A percentile compares a stretch with the other conserved stretches of the same genome.
phyloP scores from a whole-genome alignment of 2,329 filamentous ascomycete species.

The Hirsutella rhossiliensis region DNA sequence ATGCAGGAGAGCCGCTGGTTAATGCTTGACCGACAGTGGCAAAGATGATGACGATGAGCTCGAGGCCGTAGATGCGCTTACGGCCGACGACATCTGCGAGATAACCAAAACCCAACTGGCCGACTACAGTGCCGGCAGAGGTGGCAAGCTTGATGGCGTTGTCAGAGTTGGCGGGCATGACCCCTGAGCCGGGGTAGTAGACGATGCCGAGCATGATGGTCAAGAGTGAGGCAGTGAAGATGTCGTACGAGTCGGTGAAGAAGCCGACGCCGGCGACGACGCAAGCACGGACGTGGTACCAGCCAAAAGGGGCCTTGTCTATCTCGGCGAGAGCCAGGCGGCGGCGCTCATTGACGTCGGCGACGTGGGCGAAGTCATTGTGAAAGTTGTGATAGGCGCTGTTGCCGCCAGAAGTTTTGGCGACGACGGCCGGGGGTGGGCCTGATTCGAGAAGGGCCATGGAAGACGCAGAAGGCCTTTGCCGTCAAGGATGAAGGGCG shows the following conservation, averaged over 20 bases:
- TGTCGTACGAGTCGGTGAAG: constrained; percentile 79
- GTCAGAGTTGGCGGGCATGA: constrained; percentile 55
- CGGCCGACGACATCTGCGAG: constrained; percentile 68
- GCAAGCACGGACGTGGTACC: constrained; percentile 71
- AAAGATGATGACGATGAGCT: constrained; percentile 71
- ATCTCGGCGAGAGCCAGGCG: constrained; percentile 71
- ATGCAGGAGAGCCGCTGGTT: constrained; percentile 47
- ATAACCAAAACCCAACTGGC: constrained; percentile 69
- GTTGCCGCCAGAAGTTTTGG: constrained; percentile 51
- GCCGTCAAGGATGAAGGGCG: background rate
- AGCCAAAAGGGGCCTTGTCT: constrained; percentile 71
- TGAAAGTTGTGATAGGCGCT: constrained; percentile 67
- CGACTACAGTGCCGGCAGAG: constrained; percentile 71
- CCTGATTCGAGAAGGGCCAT: constrained; percentile 3
- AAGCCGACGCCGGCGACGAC: constrained; percentile 75
- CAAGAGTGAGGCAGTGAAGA: constrained; percentile 65
- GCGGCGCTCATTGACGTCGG: constrained; percentile 67
- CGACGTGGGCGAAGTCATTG: constrained; percentile 53
- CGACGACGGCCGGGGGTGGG: constrained; percentile 6
- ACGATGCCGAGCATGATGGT: constrained; percentile 70
- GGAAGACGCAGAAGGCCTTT: background rate
- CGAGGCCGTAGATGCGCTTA: constrained; percentile 61
- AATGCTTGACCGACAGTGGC: constrained; percentile 63
- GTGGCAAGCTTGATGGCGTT: constrained; percentile 80
- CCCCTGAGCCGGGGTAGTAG: constrained; percentile 49